Evolutionary conservation across 495 filamentous ascomycete species (phyloP), one percentile per base, ranked within the genome.

Genomic region (Schizothecium vesticola): DNA sequence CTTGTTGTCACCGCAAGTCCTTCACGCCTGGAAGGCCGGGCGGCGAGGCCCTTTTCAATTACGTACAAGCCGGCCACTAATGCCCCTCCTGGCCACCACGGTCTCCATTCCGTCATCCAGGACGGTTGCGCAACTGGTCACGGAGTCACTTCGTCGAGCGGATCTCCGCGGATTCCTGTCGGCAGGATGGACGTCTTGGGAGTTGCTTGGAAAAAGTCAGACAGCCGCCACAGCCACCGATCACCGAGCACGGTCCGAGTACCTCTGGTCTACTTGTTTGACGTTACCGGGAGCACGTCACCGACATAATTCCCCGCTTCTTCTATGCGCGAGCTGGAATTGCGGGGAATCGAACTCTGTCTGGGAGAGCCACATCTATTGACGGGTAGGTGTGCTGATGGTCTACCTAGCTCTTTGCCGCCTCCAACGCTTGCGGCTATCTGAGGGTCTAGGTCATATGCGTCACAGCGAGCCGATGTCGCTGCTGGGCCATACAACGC

Each of bases 31-130:
- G 57, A 43, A 61, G 25, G 13, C 36, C 65, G 57, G 57, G 31
- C 67, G 74, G 72, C 60, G 61, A 74, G 69, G 22, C 67, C 66
- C 62, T 67, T 75, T 77, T 77, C 70, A 65, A 74, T 77, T 77
- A 77, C 75, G 75, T 77, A 77, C 75, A 77, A 77, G 71, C 59
- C 64, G 69, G 43, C 69, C 71, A 70, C 74, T 73, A 70, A 75
- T 65, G 64, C 74, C 66, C 51, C 59, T 73, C 63, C 55, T 64
- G 74, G 28, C 28, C 63, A 57, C 65, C 61, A 58, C 33, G 67
- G 67, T 68, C 60, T 67, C 63, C 59, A 64, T 65, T 70, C 66
- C 61, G 69, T 63, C 63, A 65, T 69, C 43, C 23, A 56, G n/a
- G 64, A 36, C 43, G 59, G 58, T 70, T 64, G 65, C 60, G 65